Conservation (phyloP, 768 basidiomycete genomes). For the Amanita muscaria region DNA sequence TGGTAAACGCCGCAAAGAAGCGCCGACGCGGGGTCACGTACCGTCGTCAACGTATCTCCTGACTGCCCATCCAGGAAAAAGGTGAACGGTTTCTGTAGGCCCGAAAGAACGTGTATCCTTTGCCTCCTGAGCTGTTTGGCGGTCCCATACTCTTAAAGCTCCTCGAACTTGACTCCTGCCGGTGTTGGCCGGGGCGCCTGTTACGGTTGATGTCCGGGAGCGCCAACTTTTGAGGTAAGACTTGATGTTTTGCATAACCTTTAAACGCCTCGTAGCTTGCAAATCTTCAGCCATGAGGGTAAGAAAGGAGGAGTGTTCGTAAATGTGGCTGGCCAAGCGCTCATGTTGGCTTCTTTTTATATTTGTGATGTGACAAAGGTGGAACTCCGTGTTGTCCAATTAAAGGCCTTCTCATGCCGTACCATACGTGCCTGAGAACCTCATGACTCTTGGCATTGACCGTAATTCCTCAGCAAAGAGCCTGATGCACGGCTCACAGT, state of each 20-base stretch:
- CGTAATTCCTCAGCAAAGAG: too few relatives aligned
- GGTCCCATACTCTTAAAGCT: neutral
- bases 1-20: neutral
- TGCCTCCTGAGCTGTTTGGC: neutral
- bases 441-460: too few relatives aligned
- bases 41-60: conserved; percentile 31
- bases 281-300: conserved; percentile 5
- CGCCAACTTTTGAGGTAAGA: neutral
- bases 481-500: too few relatives aligned
- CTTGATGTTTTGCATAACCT: neutral
- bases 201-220: neutral
- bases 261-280: neutral
- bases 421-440: too few relatives aligned
- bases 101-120: neutral
- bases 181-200: neutral
- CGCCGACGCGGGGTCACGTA: neutral
- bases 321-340: too few relatives aligned
- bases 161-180: neutral
- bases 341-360: neutral
- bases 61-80: conserved; percentile 82
- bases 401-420: too few relatives aligned
- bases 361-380: neutral
- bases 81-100: conserved; percentile 34
- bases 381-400: neutral
- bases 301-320: neutral